Conservation (phyloP, 2,329 filamentous ascomycete species). For the Gaeumannomyces tritici region DNA sequence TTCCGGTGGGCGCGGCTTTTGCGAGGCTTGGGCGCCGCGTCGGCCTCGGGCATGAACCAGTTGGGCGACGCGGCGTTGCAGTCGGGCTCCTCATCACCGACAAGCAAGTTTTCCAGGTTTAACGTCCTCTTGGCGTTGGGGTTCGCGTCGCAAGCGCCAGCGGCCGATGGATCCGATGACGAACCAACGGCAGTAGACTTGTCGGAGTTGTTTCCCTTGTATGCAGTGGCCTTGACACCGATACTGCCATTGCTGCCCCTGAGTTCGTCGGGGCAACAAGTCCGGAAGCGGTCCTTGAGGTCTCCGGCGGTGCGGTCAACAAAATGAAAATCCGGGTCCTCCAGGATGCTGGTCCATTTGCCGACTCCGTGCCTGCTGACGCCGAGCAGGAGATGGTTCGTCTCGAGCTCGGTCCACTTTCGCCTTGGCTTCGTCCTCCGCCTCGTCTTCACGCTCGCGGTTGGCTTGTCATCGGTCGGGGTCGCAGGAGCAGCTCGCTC, state of each 20-base stretch:
- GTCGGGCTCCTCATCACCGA: conserved; percentile 29
- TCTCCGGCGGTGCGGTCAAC: conserved; percentile 52
- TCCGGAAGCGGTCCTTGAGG: conserved; percentile 57
- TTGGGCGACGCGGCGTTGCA: conserved; percentile 10
- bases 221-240: neutral
- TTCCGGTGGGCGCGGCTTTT: conserved; percentile 32
- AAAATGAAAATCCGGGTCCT: conserved; percentile 51
- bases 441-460: conserved; percentile 29
- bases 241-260: conserved; percentile 27
- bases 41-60: conserved; percentile 3
- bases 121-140: conserved; percentile 36
- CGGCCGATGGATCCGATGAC: conserved; percentile 4
- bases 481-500: conserved; percentile 7
- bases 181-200: neutral
- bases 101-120: conserved; percentile 47
- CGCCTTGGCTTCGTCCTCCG: conserved; percentile 47
- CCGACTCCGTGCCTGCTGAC: conserved; percentile 55
- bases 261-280: conserved; percentile 54
- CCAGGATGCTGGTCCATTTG: conserved; percentile 55
- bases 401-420: conserved; percentile 58
- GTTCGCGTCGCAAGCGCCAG: conserved; percentile 15
- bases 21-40: conserved; percentile 15
- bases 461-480: conserved; percentile 20
- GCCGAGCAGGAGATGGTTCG: conserved; percentile 49
- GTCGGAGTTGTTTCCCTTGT: neutral